Conservation (phyloP, 805 yeast genomes). For the Zygosaccharomyces bailii region DNA sequence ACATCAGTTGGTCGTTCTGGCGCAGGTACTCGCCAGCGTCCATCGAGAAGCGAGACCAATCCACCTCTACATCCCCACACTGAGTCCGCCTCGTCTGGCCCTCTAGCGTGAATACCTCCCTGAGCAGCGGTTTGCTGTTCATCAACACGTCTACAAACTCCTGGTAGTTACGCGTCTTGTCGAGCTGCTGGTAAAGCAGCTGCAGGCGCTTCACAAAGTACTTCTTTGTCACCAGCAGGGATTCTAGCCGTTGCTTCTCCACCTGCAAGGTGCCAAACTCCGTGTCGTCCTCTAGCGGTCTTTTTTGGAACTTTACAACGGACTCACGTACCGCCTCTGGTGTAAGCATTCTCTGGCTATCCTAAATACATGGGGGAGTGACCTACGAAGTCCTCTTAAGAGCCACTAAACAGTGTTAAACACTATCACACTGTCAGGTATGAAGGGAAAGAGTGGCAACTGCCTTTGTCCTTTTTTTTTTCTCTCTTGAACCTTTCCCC, state of each 20-base stretch:
- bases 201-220: conserved; percentile 25
- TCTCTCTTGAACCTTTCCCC: too few species aligned
- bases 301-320: conserved; percentile 26
- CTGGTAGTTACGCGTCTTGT: conserved; percentile 31
- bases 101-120: conserved; percentile 33
- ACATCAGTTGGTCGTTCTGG: conserved; percentile 20
- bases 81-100: conserved; percentile 14
- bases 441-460: neutral
- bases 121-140: conserved; percentile 24
- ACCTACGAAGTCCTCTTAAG: neutral
- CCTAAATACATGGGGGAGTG: conserved; percentile 1
- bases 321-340: conserved; percentile 18
- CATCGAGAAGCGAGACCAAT: conserved; percentile 30
- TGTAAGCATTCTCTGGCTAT: conserved; percentile 16
- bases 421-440: neutral
- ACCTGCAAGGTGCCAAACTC: conserved; percentile 27
- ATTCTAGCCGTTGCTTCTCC: conserved; percentile 24
- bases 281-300: conserved; percentile 19
- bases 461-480: neutral
- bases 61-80: conserved; percentile 14
- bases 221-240: conserved; percentile 19
- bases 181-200: conserved; percentile 28
- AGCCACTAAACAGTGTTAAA: neutral
- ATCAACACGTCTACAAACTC: conserved; percentile 31
- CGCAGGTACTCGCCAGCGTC: conserved; percentile 26